Base-by-base conservation (phyloP, 805 yeast genomes). In the Danielia oregonensis region DNA sequence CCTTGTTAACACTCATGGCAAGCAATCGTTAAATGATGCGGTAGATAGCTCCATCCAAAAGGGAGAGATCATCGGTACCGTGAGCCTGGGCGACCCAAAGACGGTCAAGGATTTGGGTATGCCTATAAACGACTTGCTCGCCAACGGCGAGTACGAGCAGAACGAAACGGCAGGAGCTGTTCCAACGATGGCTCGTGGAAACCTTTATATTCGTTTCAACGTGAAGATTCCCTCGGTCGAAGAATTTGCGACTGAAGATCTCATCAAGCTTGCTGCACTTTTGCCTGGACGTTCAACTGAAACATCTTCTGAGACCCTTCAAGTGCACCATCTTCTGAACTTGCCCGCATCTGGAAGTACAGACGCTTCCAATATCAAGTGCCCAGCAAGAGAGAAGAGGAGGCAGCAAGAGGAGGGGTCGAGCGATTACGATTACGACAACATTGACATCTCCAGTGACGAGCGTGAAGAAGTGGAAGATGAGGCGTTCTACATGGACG, bases 91-190 rank as follows among this genome's bases (percentile, higher is more conserved):
- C 12, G 54, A 65, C 5, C 59, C 76, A 10, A 78, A 76, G 43
- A 52, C 70, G 13, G 60, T 76, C 3, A 61, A 63, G 36, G 74
- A 73, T 1, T 54, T 61, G 30, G 89, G 89, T 5, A 80, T 81
- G 86, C 88, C 89, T 10, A 63, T 70, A 23, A 46, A 44, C 33
- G 15, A 29, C 14, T n/a, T 14, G n/a, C 42, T 46, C 26, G 26
- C 30, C 11, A 27, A 55, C 23, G 65, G 63, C 3, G 44, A 47
- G 17, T 55, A 47, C 32, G 46, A 39, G 29, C 65, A 65, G 26
- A 49, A 46, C 2, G n/a, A n/a, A n/a, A n/a, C n/a, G n/a, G 31
- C 42, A 8, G 41, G 37, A 6, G 33, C 39, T 0, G 39, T 48
- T 10, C 29, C 31, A 17, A 34, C 35, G 7, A 59, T 49, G 31